Percentiles rank a stretch among this genome's conserved stretches.
Conservation (phyloP, 345 rosid genomes). For the Gossypium raimondii region DNA sequence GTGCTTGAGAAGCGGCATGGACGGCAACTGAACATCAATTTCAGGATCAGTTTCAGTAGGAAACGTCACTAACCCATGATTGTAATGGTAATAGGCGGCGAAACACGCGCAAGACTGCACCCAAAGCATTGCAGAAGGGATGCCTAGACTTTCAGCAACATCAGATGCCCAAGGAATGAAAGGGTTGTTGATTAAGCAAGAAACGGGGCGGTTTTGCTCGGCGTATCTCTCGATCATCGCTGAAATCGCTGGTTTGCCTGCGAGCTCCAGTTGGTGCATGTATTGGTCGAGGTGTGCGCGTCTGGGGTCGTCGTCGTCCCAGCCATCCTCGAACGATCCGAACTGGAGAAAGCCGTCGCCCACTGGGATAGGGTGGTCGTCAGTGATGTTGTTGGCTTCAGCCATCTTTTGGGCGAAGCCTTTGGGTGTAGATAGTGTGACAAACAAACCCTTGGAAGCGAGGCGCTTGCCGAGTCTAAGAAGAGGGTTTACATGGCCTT, state of each 20-base stretch:
- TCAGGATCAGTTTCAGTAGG: slow-evolving; percentile 51
- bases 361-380: slow-evolving; percentile 43
- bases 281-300: slow-evolving; percentile 35
- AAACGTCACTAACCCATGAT: slow-evolving; percentile 44
- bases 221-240: slow-evolving; percentile 41
- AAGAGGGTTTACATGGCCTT: slow-evolving; percentile 82
- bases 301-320: slow-evolving; percentile 45
- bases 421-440: slow-evolving; percentile 58
- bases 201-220: slow-evolving; percentile 56
- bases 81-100: slow-evolving; percentile 59
- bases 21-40: slow-evolving; percentile 60
- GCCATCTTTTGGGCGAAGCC: slow-evolving; percentile 50
- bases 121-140: slow-evolving; percentile 90
- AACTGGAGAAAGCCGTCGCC: slow-evolving; percentile 66
- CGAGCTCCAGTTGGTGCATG: slow-evolving; percentile 45
- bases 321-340: slow-evolving; percentile 69
- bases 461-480: slow-evolving; percentile 73
- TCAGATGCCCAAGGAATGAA: slow-evolving; percentile 86
- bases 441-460: slow-evolving; percentile 72
- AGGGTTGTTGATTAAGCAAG: slow-evolving; percentile 80
- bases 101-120: slow-evolving; percentile 86
- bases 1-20: slow-evolving; percentile 59
- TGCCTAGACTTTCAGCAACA: slow-evolving; percentile 56
- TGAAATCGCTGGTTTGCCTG: slow-evolving; percentile 42
- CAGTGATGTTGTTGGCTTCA: slow-evolving; percentile 37